Evolutionary conservation across 495 filamentous ascomycete species (phyloP), one percentile per base, ranked within the genome.

Genomic region (Aspergillus leporis): DNA sequence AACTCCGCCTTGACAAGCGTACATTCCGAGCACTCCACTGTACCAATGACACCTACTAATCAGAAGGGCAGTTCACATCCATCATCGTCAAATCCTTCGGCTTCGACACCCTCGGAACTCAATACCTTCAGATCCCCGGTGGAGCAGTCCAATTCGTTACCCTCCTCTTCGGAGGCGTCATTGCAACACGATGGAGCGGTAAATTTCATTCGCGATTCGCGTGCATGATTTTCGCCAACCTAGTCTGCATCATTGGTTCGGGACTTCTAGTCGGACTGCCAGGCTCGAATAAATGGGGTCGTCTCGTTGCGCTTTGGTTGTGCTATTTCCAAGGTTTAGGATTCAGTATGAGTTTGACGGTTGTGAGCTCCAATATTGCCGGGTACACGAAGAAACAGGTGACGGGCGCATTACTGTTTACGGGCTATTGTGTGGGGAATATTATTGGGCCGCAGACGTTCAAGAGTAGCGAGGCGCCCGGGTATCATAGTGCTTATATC

Each of bases 211-310:
- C 70, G 2, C 50, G 72, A 40, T 65, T 60, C 10, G 63, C 69
- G 1, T 68, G 66, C 48, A 73, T 74, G 65, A 67, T 74, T 10
- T 43, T 73, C 31, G 65, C 73, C n/a, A 81, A 86, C 36, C 38
- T 83, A 0, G 82, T 82, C 25, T 80, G 85, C 66, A 76, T 82
- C 22, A 67, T 88, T 4, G 85, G 86, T 6, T 76, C 85, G 0
- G 78, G 70, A 8, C 70, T 89, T 2, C 80, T 84, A 5, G 67
- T 83, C 8, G 70, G 71, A 25, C 80, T 83, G 47, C 77, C 74
- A 8, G 69, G 67, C 16, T 77, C 78, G 0, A 75, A 82, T 38
- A 79, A 74, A 69, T 84, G 81, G 82, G 78, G 77, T 0, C 74
- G 82, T 5, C 67, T 85, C 6, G 81, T 83, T 3, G 79, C 77